Base-by-base conservation (phyloP, 805 yeast genomes). In the Debaryomyces hansenii region DNA sequence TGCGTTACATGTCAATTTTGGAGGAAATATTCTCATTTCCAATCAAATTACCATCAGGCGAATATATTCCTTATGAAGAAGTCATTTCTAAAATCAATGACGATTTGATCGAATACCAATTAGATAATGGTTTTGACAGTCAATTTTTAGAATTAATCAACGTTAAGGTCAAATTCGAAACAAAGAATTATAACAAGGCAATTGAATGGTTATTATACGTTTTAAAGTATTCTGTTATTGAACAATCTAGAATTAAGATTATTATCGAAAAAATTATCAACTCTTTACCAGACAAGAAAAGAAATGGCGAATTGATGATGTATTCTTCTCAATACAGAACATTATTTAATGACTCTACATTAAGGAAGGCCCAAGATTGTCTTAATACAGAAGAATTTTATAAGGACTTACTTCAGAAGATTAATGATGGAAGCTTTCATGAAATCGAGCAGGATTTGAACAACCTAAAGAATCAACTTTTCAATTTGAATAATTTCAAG, bases 171-270 rank as follows among this genome's bases (percentile, higher is more conserved):
- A 79, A 82, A 52, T 84, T 85, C 37, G 83, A 78, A 54, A 70
- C 73, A 8, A 72, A 70, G 7, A 83, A 90, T 47, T 94, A 91
- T 59, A 45, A 53, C 0, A 76, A 76, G 40, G 90, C 92, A 0
- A 82, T 91, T 34, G 78, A 81, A 20, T 94, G 98, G 98, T 70
- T 88, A 37, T 66, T 72, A 37, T 81, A 82, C 47, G 74, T 87
- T 15, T 66, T 90, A 55, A 83, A 80, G 62, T 76, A 80, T 54
- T 78, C 87, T 24, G 75, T 79, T 5, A 89, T 87, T 62, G 96
- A 90, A 46, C 82, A 80, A 51, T 74, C 80, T 9, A 76, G 97
- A 62, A 78, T 90, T 20, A 75, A 78, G 53, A 80, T 88, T 21
- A 74, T 85, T 14, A 62, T 85, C 28, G 88, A 85, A 47, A 84